Percentiles rank a stretch among this genome's conserved stretches.
Evolutionary conservation across 2,329 filamentous ascomycete species (phyloP).

Genomic region (Taxawa tesnikishii): DNA sequence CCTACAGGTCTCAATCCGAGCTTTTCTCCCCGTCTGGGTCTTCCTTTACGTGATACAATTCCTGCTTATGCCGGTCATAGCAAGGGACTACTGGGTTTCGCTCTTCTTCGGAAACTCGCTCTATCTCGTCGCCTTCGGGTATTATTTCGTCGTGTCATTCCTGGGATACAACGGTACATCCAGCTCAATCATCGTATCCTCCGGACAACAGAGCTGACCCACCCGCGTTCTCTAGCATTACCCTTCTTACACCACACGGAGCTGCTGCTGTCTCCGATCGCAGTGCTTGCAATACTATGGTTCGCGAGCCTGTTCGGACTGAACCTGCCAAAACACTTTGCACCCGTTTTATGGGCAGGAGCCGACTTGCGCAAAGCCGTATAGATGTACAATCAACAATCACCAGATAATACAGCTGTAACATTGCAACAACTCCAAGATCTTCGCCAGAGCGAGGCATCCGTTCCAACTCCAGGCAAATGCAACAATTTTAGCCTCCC

Average conservation of each 20-base stretch:
- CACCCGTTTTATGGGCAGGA: constrained; percentile 38
- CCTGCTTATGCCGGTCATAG: constrained; percentile 50
- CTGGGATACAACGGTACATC: constrained; percentile 50
- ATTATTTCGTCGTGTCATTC: constrained; percentile 58
- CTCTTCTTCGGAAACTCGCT: constrained; percentile 53
- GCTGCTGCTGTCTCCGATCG: constrained; percentile 48
- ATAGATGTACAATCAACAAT: constrained; percentile 4
- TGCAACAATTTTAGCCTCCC: too few relatives aligned
- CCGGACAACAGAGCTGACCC: neutral
- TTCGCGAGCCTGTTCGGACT: constrained; percentile 38
- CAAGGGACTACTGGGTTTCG: constrained; percentile 42
- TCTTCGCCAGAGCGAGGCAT: too few relatives aligned
- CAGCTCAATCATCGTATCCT: neutral
- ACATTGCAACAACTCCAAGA: too few relatives aligned
- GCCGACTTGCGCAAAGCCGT: constrained; percentile 23
- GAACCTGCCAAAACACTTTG: constrained; percentile 38
- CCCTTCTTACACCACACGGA: constrained; percentile 58
- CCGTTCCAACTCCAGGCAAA: too few relatives aligned
- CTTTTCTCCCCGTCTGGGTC: constrained; percentile 56
- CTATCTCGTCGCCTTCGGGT: constrained; percentile 52
- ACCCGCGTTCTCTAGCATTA: constrained; percentile 31
- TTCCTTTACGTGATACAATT: constrained; percentile 58
- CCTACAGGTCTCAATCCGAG: constrained; percentile 47
- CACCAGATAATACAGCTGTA: neutral
- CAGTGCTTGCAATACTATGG: constrained; percentile 49